Evolutionary conservation across 2,329 filamentous ascomycete species (phyloP), one percentile per base, ranked within the genome.

Genomic region (Cladosporium sp.): DNA sequence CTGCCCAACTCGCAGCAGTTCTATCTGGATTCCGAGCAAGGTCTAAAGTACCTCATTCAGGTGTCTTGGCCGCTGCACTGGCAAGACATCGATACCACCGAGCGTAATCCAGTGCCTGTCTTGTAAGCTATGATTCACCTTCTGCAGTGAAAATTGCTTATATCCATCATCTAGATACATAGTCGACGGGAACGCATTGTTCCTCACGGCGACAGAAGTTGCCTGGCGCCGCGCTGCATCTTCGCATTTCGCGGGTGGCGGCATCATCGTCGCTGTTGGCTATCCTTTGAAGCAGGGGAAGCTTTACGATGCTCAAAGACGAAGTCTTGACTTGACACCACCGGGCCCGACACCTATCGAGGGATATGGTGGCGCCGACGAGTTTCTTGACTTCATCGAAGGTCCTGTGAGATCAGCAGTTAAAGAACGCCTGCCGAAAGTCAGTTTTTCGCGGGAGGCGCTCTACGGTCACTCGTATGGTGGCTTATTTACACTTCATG

Each of bases 381-480:
- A 77, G 7, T 81, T 84, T 25, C 75, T 84, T 1, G 67, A 76
- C 0, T 82, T 82, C 63, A 79, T 84, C 30, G 73, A 79, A 56
- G 73, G 74, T 1, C 73, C 76, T 2, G 73, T 83, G 2, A 78
- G 78, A 60, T 73, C 78, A 28, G 73, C 66, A 28, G 64, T 66
- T 23, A 21, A 32, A 28, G 32, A 34, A 30, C 58, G 59, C 11
- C 81, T 74, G 64, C 74, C 70, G 1, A 72, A 71, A n/a, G 69
- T 76, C 2, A 69, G 67, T 0, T 75, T 78, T 18, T 70, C 73
- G 1, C 76, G 77, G 26, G 80, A 80, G 58, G 83, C 80, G 0
- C 72, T 85, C 0, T 83, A 79, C 48, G 83, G 82, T 0, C 82
- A 85, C 65, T 84, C 82, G 0, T 83, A 82, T 28, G 82, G 81